phyloP scores from a whole-genome alignment of 2,329 filamentous ascomycete genomes.

The Alternaria gaisen region DNA sequence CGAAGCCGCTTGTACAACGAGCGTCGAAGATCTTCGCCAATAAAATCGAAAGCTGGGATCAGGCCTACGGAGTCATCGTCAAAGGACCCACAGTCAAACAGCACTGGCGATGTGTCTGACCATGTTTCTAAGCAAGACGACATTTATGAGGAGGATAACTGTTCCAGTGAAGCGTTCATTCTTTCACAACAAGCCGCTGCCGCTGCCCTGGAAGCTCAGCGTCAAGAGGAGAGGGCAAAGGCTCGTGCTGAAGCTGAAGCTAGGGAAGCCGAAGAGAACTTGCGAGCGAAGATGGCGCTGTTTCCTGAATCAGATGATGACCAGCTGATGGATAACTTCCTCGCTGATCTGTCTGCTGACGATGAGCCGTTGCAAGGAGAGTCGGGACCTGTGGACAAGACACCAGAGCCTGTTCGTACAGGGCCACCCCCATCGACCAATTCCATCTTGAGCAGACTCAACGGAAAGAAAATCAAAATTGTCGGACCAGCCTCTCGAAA shows the following conservation, averaged over 20 bases:
- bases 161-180: constrained; percentile 28
- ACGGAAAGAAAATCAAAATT: constrained; percentile 50
- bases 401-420: constrained; percentile 13
- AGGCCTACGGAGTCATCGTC: constrained; percentile 39
- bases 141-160: constrained; percentile 45
- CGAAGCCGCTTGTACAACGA: constrained; percentile 33
- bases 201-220: constrained; percentile 36
- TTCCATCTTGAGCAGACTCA: constrained; percentile 42
- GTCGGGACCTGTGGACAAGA: constrained; percentile 2
- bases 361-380: constrained; percentile 27
- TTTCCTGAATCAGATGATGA: constrained; percentile 44
- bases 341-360: constrained; percentile 34
- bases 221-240: constrained; percentile 33
- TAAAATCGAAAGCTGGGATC: constrained; percentile 35
- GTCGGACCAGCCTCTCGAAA: constrained; percentile 36
- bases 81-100: constrained; percentile 32
- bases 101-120: constrained; percentile 38
- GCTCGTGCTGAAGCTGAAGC: constrained; percentile 33
- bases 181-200: constrained; percentile 39
- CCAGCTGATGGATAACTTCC: constrained; percentile 38
- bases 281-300: constrained; percentile 46
- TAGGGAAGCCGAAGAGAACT: constrained; percentile 45
- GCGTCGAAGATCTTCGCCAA: constrained; percentile 38
- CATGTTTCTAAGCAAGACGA: constrained; percentile 39
- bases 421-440: constrained; percentile 33